Percentiles rank a stretch among this genome's conserved stretches.
Evolutionary conservation across 106 monocot genomes (phyloP).

Genomic region (Gastrodia elata): DNA sequence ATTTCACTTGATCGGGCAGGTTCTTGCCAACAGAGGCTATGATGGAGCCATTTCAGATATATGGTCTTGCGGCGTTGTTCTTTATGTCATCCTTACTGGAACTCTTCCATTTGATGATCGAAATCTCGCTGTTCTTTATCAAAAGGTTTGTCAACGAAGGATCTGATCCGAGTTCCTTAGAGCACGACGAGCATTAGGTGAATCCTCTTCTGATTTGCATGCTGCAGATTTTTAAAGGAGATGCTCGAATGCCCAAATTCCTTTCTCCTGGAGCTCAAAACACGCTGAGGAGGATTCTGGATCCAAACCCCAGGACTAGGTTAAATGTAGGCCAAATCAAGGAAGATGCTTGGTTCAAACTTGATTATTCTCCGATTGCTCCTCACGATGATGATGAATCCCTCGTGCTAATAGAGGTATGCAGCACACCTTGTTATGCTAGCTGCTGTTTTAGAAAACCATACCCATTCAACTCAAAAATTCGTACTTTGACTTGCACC

Average conservation of each 20-base stretch:
- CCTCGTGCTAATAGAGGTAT: constrained; percentile 42
- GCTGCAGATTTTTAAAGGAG: constrained; percentile 70
- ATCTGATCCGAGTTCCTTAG: too few species aligned
- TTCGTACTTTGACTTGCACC: too few species aligned
- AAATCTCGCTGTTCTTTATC: constrained; percentile 88
- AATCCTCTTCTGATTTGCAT: background rate
- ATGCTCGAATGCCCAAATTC: constrained; percentile 60
- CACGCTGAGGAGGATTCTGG: constrained; percentile 67
- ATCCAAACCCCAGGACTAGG: constrained; percentile 71
- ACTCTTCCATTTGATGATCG: constrained; percentile 88
- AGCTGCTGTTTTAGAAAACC: too few species aligned
- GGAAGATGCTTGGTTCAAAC: constrained; percentile 80
- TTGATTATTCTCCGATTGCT: constrained; percentile 52
- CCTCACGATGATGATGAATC: constrained; percentile 46
- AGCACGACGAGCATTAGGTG: background rate
- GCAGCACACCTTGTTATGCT: background rate
- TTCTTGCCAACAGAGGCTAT: constrained; percentile 81
- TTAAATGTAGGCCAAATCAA: constrained; percentile 63
- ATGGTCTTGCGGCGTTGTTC: constrained; percentile 96
- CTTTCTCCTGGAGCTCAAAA: constrained; percentile 59
- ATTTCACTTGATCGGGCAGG: constrained; percentile 37
- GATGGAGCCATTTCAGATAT: constrained; percentile 84
- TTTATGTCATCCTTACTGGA: constrained; percentile 76
- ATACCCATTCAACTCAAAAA: too few species aligned
- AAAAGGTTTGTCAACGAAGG: constrained; percentile 50